Percentiles rank a stretch among this genome's conserved stretches.
Evolutionary conservation across 768 basidiomycete species (phyloP).

Genomic region (Russula virescens): DNA sequence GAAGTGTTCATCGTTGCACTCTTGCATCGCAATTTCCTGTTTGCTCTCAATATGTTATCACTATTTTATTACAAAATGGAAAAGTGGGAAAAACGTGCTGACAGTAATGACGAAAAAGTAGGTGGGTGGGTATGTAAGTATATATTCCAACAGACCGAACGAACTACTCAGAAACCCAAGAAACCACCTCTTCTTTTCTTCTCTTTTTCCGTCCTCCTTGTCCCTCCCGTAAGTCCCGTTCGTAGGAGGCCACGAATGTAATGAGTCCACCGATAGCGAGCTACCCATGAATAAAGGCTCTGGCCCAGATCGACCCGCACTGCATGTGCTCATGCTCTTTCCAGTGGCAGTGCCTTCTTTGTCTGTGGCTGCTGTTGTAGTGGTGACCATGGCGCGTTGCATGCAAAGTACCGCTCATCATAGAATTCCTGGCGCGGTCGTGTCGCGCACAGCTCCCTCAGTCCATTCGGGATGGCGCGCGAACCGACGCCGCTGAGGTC

Average conservation of each 20-base stretch:
- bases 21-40: too few relatives aligned
- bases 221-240: slow-evolving; percentile 25
- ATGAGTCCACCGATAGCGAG: slow-evolving; percentile 30
- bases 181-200: slow-evolving; percentile 57
- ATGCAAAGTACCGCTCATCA: slow-evolving; percentile 70
- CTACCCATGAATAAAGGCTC: slow-evolving; percentile 49
- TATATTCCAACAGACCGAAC: background rate
- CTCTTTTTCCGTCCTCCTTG: slow-evolving; percentile 49
- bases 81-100: background rate
- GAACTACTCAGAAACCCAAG: slow-evolving; percentile 12
- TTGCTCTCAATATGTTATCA: too few relatives aligned
- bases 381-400: slow-evolving; percentile 55
- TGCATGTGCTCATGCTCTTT: slow-evolving; percentile 27
- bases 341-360: slow-evolving; percentile 31
- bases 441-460: slow-evolving; percentile 43
- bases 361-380: slow-evolving; percentile 35
- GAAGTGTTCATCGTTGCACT: too few relatives aligned
- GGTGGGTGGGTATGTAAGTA: background rate
- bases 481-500: slow-evolving; percentile 90
- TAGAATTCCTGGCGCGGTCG: slow-evolving; percentile 70
- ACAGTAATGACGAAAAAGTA: too few relatives aligned
- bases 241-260: slow-evolving; percentile 10
- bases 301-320: slow-evolving; percentile 33
- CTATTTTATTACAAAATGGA: background rate
- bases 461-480: slow-evolving; percentile 60